Evolutionary conservation across 1,284 basidiomycete species (phyloP).

Genomic region (Apiotrichum brassicae): DNA sequence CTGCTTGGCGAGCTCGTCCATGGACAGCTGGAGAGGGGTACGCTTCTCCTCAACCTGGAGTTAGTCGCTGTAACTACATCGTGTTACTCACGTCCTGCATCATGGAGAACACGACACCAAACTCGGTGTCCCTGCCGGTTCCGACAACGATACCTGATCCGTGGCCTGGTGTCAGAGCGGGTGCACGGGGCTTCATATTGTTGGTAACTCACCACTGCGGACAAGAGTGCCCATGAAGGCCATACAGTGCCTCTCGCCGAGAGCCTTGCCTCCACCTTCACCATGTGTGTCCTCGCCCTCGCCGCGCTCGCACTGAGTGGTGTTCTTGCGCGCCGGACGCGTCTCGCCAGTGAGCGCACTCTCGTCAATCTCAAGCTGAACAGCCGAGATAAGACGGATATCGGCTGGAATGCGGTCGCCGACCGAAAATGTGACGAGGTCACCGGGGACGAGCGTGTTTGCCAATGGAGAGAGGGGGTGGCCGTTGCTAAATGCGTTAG

Average conservation of each 20-base stretch:
- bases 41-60: slow-evolving; percentile 88
- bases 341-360: slow-evolving; percentile 93
- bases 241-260: slow-evolving; percentile 50
- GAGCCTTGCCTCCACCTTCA: no score
- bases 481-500: slow-evolving; percentile 46
- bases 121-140: slow-evolving; percentile 83
- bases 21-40: slow-evolving; percentile 85
- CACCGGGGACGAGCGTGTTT: slow-evolving; percentile 91
- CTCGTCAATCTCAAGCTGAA: slow-evolving; percentile 90
- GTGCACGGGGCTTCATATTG: no score
- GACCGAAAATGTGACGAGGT: slow-evolving; percentile 76
- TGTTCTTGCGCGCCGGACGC: slow-evolving; percentile 65
- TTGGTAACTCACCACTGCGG: slow-evolving; percentile 68
- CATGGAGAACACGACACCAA: slow-evolving; percentile 95
- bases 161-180: slow-evolving; percentile 63
- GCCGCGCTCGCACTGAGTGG: slow-evolving; percentile 52
- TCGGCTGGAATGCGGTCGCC: slow-evolving; percentile 94
- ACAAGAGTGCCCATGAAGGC: slow-evolving; percentile 97
- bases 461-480: slow-evolving; percentile 73
- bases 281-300: slow-evolving; percentile 38
- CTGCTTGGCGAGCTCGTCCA: slow-evolving; percentile 94
- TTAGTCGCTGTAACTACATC: slow-evolving; percentile 98
- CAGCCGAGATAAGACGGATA: slow-evolving; percentile 68
- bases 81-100: slow-evolving; percentile 97
- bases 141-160: slow-evolving; percentile 76